Conservation (phyloP, 2,329 filamentous ascomycete species). For the Aspergillaceae sp. region DNA sequence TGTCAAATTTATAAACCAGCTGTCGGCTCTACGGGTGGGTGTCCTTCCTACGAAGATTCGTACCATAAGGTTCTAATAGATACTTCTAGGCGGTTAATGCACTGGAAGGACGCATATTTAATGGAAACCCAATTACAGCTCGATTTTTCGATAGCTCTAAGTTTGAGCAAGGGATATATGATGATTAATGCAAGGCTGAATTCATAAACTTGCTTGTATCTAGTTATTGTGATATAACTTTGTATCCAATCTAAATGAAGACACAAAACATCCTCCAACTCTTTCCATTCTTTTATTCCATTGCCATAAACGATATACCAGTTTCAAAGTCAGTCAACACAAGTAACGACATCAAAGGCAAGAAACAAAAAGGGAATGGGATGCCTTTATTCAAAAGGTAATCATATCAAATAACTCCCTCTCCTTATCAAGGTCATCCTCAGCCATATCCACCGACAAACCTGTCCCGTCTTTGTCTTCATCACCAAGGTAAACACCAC, state of each 20-base stretch:
- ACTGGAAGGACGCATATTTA: conserved; percentile 78
- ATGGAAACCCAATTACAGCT: conserved; percentile 74
- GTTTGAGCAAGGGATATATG: conserved; percentile 63
- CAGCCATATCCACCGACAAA: neutral
- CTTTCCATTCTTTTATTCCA: no score
- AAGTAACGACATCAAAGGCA: no score
- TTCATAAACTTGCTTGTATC: no score
- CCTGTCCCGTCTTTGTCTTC: conserved; percentile 1
- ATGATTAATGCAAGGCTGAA: conserved; percentile 14
- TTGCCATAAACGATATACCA: no score
- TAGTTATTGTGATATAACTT: no score
- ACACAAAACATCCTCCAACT: no score
- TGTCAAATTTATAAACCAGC: conserved; percentile 79
- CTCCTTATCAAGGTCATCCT: conserved; percentile 3
- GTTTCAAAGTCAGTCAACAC: no score
- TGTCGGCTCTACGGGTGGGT: conserved; percentile 75
- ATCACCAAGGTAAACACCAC: conserved; percentile 1
- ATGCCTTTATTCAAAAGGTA: conserved; percentile 8
- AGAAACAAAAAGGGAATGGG: neutral
- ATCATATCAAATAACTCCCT: conserved; percentile 9
- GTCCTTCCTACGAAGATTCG: neutral
- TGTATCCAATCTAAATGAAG: no score
- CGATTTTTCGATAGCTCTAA: conserved; percentile 73
- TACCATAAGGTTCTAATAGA: conserved; percentile 1
- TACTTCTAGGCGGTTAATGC: conserved; percentile 69